phyloP scores from a whole-genome alignment of 441 rosid species.

The Metrosideros polymorpha region DNA sequence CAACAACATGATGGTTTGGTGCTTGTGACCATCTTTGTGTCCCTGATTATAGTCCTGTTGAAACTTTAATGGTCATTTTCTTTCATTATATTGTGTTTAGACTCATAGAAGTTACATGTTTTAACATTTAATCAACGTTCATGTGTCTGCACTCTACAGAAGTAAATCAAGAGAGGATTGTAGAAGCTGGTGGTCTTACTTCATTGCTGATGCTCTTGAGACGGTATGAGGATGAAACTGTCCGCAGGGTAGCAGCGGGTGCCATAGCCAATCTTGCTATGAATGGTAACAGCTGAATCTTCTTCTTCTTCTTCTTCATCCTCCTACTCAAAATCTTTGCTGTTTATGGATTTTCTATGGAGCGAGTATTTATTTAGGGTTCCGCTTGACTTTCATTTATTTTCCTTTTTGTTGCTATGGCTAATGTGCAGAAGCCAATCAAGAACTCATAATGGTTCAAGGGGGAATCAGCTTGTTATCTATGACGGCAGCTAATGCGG shows the following conservation, averaged over 20 bases:
- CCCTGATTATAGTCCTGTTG: not conserved
- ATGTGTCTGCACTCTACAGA: not conserved
- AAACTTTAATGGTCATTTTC: not conserved
- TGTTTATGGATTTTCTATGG: not conserved
- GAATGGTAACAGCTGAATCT: constrained; percentile 1
- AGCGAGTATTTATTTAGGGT: not conserved
- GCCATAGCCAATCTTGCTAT: constrained; percentile 15
- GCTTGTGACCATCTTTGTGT: not conserved
- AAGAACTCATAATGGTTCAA: constrained; percentile 13
- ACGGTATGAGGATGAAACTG: constrained; percentile 14
- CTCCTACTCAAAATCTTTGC: not conserved
- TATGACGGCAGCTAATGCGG: constrained; percentile 8
- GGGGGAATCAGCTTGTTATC: constrained; percentile 11
- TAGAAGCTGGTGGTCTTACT: constrained; percentile 12
- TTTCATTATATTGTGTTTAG: not conserved
- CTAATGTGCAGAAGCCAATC: constrained; percentile 5
- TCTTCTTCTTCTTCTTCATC: not conserved
- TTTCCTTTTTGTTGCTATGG: not conserved
- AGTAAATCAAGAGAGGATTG: constrained; percentile 13
- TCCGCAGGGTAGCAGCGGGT: constrained; percentile 14
- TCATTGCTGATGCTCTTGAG: constrained; percentile 11
- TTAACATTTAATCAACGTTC: not conserved
- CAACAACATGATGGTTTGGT: not conserved
- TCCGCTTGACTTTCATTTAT: not conserved
- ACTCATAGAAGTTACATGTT: not conserved